Evolutionary conservation across 1,284 basidiomycete species (phyloP).

Genomic region (Neotropicomus parvogracilis): DNA sequence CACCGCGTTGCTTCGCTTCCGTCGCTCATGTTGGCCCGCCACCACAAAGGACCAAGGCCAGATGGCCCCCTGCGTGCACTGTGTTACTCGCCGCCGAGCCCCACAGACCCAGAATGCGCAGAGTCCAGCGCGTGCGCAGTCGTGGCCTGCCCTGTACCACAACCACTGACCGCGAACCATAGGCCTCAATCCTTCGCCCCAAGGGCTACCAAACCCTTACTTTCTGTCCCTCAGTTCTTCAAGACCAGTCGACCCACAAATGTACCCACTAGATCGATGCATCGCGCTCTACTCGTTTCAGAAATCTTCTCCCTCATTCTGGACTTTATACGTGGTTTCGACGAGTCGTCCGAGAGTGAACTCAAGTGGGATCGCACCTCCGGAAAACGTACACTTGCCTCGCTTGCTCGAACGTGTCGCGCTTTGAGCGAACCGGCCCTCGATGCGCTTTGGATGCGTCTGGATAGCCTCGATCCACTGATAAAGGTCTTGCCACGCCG

Average conservation of each 20-base stretch:
- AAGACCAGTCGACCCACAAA: not conserved
- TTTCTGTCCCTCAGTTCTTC: conserved; percentile 3
- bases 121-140: conserved; percentile 6
- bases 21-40: conserved; percentile 1
- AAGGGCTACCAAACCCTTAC: not conserved
- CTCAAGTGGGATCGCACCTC: conserved; percentile 13
- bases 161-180: conserved; percentile 1
- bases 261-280: conserved; percentile 8
- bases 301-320: conserved; percentile 28
- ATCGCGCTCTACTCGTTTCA: conserved; percentile 23
- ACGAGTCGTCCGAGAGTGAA: conserved; percentile 22
- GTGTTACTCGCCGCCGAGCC: not conserved
- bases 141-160: not conserved
- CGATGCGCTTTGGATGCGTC: conserved; percentile 26
- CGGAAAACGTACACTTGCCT: conserved; percentile 22
- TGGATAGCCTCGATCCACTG: conserved; percentile 27
- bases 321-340: conserved; percentile 20
- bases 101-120: not conserved
- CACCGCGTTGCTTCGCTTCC: not conserved
- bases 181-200: not conserved
- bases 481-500: conserved; percentile 26
- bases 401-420: conserved; percentile 28
- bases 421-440: conserved; percentile 20
- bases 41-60: not conserved
- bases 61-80: not conserved